Evolutionary conservation across 2,329 filamentous ascomycete genomes (phyloP), one percentile per base, ranked within the genome.

Genomic region (Xylariaceae sp.): DNA sequence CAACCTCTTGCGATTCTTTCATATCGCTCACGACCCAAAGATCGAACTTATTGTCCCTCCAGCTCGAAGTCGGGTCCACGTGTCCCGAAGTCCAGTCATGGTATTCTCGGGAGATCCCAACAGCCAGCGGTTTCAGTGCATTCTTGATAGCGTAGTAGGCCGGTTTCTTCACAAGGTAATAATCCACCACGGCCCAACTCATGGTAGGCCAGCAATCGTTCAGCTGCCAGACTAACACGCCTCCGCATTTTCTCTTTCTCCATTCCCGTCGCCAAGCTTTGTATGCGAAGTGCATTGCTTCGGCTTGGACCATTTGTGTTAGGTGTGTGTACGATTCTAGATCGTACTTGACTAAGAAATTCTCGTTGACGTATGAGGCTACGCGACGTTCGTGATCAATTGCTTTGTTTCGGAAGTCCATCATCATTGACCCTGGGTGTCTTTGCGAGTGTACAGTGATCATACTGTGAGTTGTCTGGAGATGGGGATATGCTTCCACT

Each of bases 321-420:
- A 73, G 67, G 58, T 82, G 85, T 52, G 81, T 75, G 60, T 82
- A 83, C 45, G 76, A 74, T 1, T 50, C 47, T n/a, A 70, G 63
- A 33, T 71, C 63, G 19, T 59, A 65, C 13, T 66, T 74, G 36
- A 76, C 77, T 3, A 81, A 79, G 63, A 92, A 83, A 71, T 92
- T 93, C 64, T 92, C 89, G 12, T 86, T 81, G 1, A 92, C 73
- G 63, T 93, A 93, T 0, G 86, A 83, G 12, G 86, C 85, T 53
- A 92, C 83, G 38, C 88, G 78, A 34, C 88, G 78, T 66, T 91
- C 87, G 63, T 91, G 87, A 1, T 86, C 83, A 53, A 87, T 82
- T 13, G 89, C 89, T 67, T 92, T 91, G 72, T 91, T 93, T 71
- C 91, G 89, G 64, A 90, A 91, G 63, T 92, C 88, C 43, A 92